Evolutionary conservation across 139 green algal species (phyloP).

Genomic region (Haematococcus sp.): DNA sequence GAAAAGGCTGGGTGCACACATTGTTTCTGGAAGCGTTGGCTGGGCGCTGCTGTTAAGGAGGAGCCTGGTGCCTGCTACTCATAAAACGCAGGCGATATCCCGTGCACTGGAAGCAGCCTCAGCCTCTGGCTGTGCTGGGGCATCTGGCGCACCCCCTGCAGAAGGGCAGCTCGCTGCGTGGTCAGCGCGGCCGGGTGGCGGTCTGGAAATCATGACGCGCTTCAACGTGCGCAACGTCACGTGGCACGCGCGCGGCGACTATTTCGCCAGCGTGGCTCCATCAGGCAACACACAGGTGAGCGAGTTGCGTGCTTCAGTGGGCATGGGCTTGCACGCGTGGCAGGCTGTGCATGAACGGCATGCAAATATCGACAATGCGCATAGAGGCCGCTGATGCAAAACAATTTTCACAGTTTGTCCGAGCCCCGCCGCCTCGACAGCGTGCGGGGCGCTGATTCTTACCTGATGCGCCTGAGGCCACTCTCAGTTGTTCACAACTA

Average conservation of each 20-base stretch:
- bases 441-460: conserved; percentile 4
- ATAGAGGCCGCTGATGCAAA: conserved; percentile 9
- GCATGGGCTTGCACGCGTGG: too few relatives aligned
- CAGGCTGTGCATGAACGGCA: too few relatives aligned
- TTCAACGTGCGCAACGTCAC: conserved; percentile 59
- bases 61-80: conserved; percentile 25
- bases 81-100: conserved; percentile 6
- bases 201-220: conserved; percentile 25
- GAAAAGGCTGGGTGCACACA: too few relatives aligned
- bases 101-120: neutral
- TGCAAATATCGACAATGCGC: neutral
- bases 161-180: conserved; percentile 24
- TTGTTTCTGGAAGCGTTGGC: too few relatives aligned
- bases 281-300: conserved; percentile 73
- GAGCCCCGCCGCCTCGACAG: conserved; percentile 4
- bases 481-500: too few relatives aligned
- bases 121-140: neutral
- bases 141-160: conserved; percentile 7
- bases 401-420: conserved; percentile 34
- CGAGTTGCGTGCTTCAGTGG: neutral
- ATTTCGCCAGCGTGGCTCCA: conserved; percentile 82
- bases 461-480: conserved; percentile 13
- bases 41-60: too few relatives aligned
- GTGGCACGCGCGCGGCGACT: conserved; percentile 92
- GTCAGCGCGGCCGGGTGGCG: conserved; percentile 10